A percentile compares a stretch with the other conserved stretches of the same genome.
phyloP scores from a whole-genome alignment of 768 basidiomycete genomes.

The Pleurotus tuoliensis region DNA sequence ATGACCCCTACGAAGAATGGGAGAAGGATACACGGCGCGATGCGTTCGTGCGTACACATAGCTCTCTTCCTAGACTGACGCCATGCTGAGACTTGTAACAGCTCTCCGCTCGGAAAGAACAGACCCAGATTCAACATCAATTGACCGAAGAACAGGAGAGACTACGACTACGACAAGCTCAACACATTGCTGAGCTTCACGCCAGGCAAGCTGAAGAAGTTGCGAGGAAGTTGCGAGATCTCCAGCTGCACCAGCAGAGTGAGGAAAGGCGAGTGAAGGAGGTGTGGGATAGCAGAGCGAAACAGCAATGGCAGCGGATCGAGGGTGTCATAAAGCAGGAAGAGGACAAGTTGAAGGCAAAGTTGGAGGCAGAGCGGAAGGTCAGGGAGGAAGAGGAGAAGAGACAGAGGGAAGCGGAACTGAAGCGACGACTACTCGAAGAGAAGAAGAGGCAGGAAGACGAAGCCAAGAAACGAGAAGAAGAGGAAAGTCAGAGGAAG shows the following conservation, averaged over 20 bases:
- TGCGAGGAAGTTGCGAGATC: slow-evolving; percentile 34
- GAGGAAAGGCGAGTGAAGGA: slow-evolving; percentile 42
- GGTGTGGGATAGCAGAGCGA: slow-evolving; percentile 51
- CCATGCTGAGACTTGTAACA: slow-evolving; percentile 14
- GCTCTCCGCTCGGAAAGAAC: slow-evolving; percentile 43
- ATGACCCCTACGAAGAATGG: slow-evolving; percentile 59
- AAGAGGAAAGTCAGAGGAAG: slow-evolving; percentile 36
- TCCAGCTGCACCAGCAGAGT: slow-evolving; percentile 41
- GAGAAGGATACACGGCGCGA: slow-evolving; percentile 47
- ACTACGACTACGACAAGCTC: slow-evolving; percentile 27
- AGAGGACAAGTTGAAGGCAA: slow-evolving; percentile 52
- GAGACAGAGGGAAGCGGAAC: slow-evolving; percentile 43
- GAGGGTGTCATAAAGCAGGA: slow-evolving; percentile 60
- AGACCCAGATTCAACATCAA: slow-evolving; percentile 26
- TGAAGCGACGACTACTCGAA: slow-evolving; percentile 34
- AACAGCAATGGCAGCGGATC: slow-evolving; percentile 50
- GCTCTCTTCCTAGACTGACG: not conserved
- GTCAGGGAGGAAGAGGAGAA: slow-evolving; percentile 44
- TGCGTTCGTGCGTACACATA: slow-evolving; percentile 40
- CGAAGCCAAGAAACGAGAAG: slow-evolving; percentile 39
- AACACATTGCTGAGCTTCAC: slow-evolving; percentile 36
- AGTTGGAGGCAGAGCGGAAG: slow-evolving; percentile 55
- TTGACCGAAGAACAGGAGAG: slow-evolving; percentile 44
- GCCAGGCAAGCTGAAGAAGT: slow-evolving; percentile 52
- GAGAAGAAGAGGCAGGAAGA: slow-evolving; percentile 44